phyloP scores from a whole-genome alignment of 805 yeast genomes.

The Saccharomycopsis malanga region DNA sequence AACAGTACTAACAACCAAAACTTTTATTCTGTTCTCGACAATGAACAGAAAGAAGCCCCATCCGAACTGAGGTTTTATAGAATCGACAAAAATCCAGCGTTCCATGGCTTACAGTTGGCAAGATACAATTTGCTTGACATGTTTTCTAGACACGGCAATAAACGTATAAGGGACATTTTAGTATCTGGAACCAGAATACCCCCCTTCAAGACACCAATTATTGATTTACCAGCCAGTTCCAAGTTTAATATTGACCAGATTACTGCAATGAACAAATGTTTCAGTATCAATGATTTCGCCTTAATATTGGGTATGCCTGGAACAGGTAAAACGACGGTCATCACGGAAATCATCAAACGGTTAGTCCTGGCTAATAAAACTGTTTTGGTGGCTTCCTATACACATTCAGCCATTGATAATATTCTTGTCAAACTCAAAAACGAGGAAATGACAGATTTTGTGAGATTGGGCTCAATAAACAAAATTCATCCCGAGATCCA shows the following conservation, averaged over 20 bases:
- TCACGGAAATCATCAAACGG: constrained; percentile 62
- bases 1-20: constrained; percentile 40
- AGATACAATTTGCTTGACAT: constrained; percentile 68
- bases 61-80: constrained; percentile 38
- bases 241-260: constrained; percentile 58
- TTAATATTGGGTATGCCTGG: constrained; percentile 97
- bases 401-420: constrained; percentile 95
- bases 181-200: constrained; percentile 27
- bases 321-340: constrained; percentile 90
- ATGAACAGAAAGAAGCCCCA: background rate
- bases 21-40: constrained; percentile 40
- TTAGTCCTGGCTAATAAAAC: constrained; percentile 56
- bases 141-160: constrained; percentile 41
- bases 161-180: constrained; percentile 28
- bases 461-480: constrained; percentile 59
- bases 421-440: constrained; percentile 65
- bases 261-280: constrained; percentile 56
- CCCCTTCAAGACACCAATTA: constrained; percentile 3
- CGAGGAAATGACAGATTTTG: constrained; percentile 37
- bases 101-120: constrained; percentile 67
- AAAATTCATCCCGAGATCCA: constrained; percentile 58
- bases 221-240: constrained; percentile 7
- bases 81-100: constrained; percentile 74
- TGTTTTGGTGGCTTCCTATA: constrained; percentile 75
- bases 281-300: constrained; percentile 66